Conservation (phyloP, 169 alveolate genomes). For the Plasmodium fragile region DNA sequence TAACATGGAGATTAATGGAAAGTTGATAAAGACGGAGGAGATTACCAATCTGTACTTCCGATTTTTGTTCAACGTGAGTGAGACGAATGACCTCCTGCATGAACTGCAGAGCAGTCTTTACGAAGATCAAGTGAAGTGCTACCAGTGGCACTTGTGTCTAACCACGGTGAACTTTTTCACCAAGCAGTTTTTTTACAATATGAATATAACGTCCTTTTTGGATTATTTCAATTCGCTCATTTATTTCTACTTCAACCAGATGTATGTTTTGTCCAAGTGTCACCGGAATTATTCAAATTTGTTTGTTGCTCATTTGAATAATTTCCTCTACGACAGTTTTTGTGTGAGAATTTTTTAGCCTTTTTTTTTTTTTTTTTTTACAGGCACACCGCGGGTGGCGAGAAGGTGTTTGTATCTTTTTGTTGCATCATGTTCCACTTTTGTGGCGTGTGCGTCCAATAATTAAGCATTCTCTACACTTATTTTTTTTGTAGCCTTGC, state of each 20-base stretch:
- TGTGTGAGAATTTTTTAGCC: neutral
- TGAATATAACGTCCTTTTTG: conserved; percentile 17
- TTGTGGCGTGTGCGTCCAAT: neutral
- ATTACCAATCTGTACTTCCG: conserved; percentile 11
- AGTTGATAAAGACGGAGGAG: neutral
- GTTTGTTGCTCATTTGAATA: conserved; percentile 15
- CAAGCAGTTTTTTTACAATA: conserved; percentile 64
- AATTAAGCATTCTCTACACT: neutral
- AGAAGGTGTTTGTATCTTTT: neutral
- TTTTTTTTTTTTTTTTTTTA: too few species aligned
- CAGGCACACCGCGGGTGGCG: neutral
- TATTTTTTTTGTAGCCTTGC: neutral
- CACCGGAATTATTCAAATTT: conserved; percentile 15
- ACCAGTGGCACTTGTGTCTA: conserved; percentile 15
- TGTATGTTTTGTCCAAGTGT: conserved; percentile 8
- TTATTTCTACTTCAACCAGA: conserved; percentile 43
- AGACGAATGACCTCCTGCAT: neutral
- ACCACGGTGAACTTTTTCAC: conserved; percentile 27
- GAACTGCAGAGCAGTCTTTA: neutral
- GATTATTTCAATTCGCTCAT: conserved; percentile 62
- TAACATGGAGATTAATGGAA: conserved; percentile 30
- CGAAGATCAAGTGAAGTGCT: neutral
- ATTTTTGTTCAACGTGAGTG: conserved; percentile 8
- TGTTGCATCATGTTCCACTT: neutral
- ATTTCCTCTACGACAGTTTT: conserved; percentile 23